Evolutionary conservation across 441 rosid species (phyloP).

Genomic region (Populus hybrid): DNA sequence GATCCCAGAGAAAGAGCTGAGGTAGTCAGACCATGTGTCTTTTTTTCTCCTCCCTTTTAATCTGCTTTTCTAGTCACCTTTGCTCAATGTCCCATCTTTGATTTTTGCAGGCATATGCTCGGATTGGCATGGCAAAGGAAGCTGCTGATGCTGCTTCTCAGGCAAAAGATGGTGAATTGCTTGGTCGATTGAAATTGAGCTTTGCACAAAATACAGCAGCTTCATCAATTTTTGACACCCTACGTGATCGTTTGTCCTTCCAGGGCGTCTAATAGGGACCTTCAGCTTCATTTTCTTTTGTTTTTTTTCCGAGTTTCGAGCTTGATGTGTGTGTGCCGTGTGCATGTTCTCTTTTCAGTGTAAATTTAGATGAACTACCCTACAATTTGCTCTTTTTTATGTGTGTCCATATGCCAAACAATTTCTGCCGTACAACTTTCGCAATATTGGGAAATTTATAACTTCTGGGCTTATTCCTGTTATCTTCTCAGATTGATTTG

Average conservation of each 20-base stretch:
- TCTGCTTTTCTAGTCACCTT: background rate
- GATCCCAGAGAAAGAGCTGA: conserved; percentile 94
- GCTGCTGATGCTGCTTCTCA: conserved; percentile 99
- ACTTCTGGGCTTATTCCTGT: background rate
- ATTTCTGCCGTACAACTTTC: background rate
- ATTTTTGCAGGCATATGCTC: conserved; percentile 69
- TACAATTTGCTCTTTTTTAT: background rate
- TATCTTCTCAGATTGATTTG: background rate
- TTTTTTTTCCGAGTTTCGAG: conserved; percentile 3
- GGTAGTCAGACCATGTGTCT: conserved; percentile 32
- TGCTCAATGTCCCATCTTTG: conserved; percentile 4
- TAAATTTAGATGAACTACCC: background rate
- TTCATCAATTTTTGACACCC: conserved; percentile 84
- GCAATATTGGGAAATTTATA: background rate
- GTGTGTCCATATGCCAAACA: background rate
- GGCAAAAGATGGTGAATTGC: conserved; percentile 93
- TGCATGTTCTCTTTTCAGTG: background rate
- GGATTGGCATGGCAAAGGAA: conserved; percentile 98
- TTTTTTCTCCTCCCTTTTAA: background rate
- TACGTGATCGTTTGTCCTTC: conserved; percentile 76
- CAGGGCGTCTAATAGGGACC: conserved; percentile 56
- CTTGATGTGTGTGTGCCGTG: conserved; percentile 5
- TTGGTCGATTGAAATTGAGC: conserved; percentile 76
- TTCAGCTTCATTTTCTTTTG: background rate
- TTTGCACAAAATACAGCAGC: conserved; percentile 86